A percentile compares a stretch with the other conserved stretches of the same genome.
Conservation (phyloP, 2,329 filamentous ascomycete species). For the Nemania sp. region DNA sequence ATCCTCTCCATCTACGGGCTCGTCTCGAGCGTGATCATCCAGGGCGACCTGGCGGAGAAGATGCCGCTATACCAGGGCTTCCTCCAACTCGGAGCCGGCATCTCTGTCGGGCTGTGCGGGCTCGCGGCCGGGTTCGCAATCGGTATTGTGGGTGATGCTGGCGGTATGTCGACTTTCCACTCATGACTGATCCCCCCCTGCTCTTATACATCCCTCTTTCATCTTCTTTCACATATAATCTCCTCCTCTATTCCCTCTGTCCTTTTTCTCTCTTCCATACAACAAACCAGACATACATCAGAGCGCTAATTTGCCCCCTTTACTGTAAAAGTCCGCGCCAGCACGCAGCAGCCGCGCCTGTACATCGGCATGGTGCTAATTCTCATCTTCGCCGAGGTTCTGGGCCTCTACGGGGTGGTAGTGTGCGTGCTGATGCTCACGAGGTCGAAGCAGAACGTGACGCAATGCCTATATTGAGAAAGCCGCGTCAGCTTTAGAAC, state of each 20-base stretch:
- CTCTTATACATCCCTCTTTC: not conserved
- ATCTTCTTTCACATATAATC: too few species aligned
- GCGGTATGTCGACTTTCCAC: slow-evolving; percentile 39
- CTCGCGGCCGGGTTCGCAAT: slow-evolving; percentile 52
- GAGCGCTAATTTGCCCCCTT: not conserved
- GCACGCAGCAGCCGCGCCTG: slow-evolving; percentile 50
- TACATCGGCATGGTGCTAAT: slow-evolving; percentile 53
- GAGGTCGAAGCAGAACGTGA: slow-evolving; percentile 44
- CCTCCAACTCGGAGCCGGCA: slow-evolving; percentile 48
- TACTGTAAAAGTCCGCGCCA: slow-evolving; percentile 45
- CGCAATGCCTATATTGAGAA: slow-evolving; percentile 43
- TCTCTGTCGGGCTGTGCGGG: slow-evolving; percentile 49
- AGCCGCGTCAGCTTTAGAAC: not conserved
- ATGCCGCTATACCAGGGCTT: slow-evolving; percentile 49
- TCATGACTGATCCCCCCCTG: not conserved
- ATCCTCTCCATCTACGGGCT: slow-evolving; percentile 53
- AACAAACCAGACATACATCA: not conserved
- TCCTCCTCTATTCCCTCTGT: not conserved
- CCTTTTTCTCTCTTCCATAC: too few species aligned
- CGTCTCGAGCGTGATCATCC: slow-evolving; percentile 50
- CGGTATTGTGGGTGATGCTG: slow-evolving; percentile 51
- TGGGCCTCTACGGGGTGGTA: slow-evolving; percentile 42
- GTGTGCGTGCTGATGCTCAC: slow-evolving; percentile 54
- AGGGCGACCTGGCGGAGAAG: slow-evolving; percentile 44
- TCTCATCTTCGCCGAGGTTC: slow-evolving; percentile 52